Percentiles rank a stretch among this genome's conserved stretches.
phyloP scores from a whole-genome alignment of 345 rosid genomes.

The Brassica nigra region DNA sequence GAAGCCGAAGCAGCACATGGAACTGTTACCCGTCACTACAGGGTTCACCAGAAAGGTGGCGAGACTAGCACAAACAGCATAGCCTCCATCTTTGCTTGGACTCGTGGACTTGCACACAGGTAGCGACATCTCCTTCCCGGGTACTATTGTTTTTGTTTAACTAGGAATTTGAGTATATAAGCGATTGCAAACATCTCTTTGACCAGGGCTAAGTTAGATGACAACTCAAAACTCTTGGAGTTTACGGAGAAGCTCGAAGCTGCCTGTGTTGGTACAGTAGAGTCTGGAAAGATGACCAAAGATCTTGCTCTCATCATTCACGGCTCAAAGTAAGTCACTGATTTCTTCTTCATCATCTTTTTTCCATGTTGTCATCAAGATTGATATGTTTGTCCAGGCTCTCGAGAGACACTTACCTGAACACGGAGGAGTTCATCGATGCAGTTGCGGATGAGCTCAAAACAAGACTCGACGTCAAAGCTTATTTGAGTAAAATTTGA shows the following conservation, averaged over 20 bases:
- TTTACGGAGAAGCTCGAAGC: constrained; percentile 91
- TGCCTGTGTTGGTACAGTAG: constrained; percentile 82
- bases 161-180: not conserved
- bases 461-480: constrained; percentile 52
- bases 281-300: constrained; percentile 97
- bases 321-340: constrained; percentile 63
- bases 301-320: constrained; percentile 90
- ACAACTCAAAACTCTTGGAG: constrained; percentile 71
- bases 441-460: constrained; percentile 80
- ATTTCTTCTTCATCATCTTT: not conserved
- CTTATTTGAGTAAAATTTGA: not conserved
- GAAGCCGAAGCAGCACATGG: constrained; percentile 99
- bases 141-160: not conserved
- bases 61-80: constrained; percentile 99
- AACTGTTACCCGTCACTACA: constrained; percentile 89
- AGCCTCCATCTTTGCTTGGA: constrained; percentile 98
- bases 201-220: constrained; percentile 89
- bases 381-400: constrained; percentile 47
- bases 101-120: constrained; percentile 98
- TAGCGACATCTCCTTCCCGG: constrained; percentile 11
- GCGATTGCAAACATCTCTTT: not conserved
- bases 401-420: constrained; percentile 69
- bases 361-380: not conserved
- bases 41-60: constrained; percentile 99
- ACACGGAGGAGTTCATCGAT: constrained; percentile 94